Evolutionary conservation across 306 rosid species (phyloP).

Genomic region (Luffa acutangula): DNA sequence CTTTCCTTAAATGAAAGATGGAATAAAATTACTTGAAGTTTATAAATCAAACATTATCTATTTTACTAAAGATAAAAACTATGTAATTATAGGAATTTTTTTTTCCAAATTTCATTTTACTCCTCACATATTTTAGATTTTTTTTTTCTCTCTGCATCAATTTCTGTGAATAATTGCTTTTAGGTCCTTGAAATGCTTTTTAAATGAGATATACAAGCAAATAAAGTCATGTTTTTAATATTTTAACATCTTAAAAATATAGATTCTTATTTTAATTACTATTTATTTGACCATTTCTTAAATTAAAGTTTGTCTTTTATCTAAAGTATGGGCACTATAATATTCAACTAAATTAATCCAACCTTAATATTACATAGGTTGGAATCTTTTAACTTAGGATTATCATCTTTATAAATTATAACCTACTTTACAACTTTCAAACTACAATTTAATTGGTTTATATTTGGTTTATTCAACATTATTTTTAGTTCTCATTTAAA

Average conservation of each 20-base stretch:
- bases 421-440: not conserved
- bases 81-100: not conserved
- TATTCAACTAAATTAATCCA: not conserved
- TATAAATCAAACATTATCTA: not conserved
- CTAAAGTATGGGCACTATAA: not conserved
- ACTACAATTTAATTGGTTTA: no score
- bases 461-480: no score
- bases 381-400: not conserved
- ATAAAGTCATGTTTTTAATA: not conserved
- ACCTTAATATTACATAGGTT: not conserved
- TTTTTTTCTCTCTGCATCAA: not conserved
- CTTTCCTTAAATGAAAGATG: not conserved
- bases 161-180: not conserved
- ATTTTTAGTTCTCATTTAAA: no score
- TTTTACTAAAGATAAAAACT: not conserved
- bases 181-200: not conserved
- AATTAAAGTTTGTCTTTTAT: no score
- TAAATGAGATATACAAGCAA: not conserved
- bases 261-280: not conserved
- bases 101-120: not conserved
- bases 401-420: not conserved
- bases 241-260: not conserved
- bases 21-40: not conserved
- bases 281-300: not conserved
- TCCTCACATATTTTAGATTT: not conserved